phyloP scores from a whole-genome alignment of 768 basidiomycete genomes.

The Trametes cinnabarina region DNA sequence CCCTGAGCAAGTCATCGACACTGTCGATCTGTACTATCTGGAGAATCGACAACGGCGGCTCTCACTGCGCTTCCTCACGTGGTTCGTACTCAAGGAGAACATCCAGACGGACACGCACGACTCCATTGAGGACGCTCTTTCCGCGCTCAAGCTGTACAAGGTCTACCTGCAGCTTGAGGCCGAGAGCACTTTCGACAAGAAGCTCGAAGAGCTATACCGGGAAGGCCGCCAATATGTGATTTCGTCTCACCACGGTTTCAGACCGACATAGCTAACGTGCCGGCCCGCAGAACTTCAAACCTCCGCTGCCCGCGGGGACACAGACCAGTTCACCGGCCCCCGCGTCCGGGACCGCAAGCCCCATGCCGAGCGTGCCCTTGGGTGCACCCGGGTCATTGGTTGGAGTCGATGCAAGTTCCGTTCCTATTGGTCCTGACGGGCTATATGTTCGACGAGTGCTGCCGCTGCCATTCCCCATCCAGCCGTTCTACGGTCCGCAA shows the following conservation, averaged over 20 bases:
- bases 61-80: slow-evolving; percentile 89
- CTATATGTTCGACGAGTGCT: no score
- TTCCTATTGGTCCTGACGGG: no score
- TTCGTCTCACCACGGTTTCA: no score
- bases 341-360: slow-evolving; percentile 5
- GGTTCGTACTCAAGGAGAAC: slow-evolving; percentile 88
- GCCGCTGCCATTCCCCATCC: slow-evolving; percentile 3
- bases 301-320: slow-evolving; percentile 6
- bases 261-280: no score
- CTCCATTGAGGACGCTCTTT: slow-evolving; percentile 95
- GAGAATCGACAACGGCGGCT: slow-evolving; percentile 79
- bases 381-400: no score
- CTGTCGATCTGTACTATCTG: slow-evolving; percentile 93
- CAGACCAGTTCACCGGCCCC: slow-evolving; percentile 3
- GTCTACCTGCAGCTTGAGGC: slow-evolving; percentile 76
- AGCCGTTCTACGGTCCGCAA: slow-evolving; percentile 10
- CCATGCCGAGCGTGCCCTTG: background rate
- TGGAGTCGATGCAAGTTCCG: no score
- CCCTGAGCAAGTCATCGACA: slow-evolving; percentile 93
- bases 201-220: slow-evolving; percentile 81
- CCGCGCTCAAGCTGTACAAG: slow-evolving; percentile 82
- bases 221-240: slow-evolving; percentile 74
- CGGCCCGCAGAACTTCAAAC: slow-evolving; percentile 21
- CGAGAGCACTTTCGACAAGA: slow-evolving; percentile 76
- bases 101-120: slow-evolving; percentile 96